Evolutionary conservation across 108 stramenopile genomes (phyloP).

Genomic region (Cyclostephanos invisitatus): DNA sequence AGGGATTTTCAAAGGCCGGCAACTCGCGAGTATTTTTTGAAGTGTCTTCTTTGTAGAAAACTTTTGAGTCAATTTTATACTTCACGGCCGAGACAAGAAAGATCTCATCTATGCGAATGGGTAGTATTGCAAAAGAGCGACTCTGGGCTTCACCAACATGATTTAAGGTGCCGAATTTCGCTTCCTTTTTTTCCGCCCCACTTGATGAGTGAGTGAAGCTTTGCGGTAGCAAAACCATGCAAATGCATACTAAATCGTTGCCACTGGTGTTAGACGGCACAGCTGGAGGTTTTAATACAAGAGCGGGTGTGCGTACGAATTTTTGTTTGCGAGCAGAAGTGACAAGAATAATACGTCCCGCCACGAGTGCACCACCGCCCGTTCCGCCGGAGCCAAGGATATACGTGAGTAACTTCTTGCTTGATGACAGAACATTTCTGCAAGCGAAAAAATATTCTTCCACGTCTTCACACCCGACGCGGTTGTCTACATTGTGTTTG

Average conservation of each 20-base stretch:
- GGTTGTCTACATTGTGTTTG: constrained; percentile 46
- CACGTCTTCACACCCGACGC: constrained; percentile 76
- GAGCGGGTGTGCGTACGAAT: constrained; percentile 67
- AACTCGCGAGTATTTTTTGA: constrained; percentile 7
- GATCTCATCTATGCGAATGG: constrained; percentile 66
- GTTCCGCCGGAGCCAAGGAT: constrained; percentile 51
- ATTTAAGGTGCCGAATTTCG: constrained; percentile 50
- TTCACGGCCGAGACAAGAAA: constrained; percentile 63
- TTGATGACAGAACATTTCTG: constrained; percentile 48
- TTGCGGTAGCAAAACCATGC: constrained; percentile 72
- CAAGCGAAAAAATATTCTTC: constrained; percentile 67
- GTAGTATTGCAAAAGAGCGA: constrained; percentile 57
- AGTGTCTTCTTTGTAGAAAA: constrained; percentile 54
- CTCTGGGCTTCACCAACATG: constrained; percentile 56
- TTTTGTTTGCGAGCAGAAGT: constrained; percentile 67
- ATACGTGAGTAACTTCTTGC: constrained; percentile 49
- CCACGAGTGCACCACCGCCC: constrained; percentile 54
- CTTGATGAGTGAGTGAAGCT: constrained; percentile 46
- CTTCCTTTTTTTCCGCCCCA: constrained; percentile 19
- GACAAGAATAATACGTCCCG: constrained; percentile 69
- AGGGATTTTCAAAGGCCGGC: constrained; percentile 34
- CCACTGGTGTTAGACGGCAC: constrained; percentile 7
- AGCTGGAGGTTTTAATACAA: constrained; percentile 57
- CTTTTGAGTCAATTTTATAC: constrained; percentile 63
- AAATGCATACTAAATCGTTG: constrained; percentile 34